A percentile compares a stretch with the other conserved stretches of the same genome.
These are phyloP conservation scores for Venturia pyrina DNA, from an alignment of 2,329 filamentous ascomycete genomes.

Conservation along the genomic window DNA sequence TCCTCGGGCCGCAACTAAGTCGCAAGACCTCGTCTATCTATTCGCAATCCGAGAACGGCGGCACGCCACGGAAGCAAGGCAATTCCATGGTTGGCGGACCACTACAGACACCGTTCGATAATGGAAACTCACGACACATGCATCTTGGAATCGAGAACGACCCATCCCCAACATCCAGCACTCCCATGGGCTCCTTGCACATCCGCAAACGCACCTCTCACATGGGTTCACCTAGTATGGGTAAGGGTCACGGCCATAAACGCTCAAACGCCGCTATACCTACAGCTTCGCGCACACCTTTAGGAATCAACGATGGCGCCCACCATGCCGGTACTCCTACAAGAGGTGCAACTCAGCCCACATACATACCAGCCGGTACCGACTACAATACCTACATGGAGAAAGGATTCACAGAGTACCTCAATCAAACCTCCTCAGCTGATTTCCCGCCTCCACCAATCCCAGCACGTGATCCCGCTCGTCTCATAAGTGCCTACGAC, in stretches of 20 bases:
- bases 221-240: not conserved
- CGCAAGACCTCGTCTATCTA: not conserved
- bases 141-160: not conserved
- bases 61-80: not conserved
- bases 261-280: not conserved
- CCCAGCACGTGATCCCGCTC: not conserved
- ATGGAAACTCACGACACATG: not conserved
- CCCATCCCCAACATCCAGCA: not conserved
- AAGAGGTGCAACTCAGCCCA: not conserved
- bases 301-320: not conserved
- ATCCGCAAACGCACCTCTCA: not conserved
- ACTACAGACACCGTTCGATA: not conserved
- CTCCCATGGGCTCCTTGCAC: not conserved
- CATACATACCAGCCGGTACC: not conserved
- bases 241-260: not conserved
- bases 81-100: not conserved
- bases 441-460: not conserved
- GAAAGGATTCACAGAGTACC: not conserved
- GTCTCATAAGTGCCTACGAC: not conserved
- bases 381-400: not conserved
- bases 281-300: not conserved
- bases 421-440: not conserved
- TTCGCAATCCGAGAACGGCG: not conserved
- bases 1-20: not conserved
- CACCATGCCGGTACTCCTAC: not conserved